Conservation (phyloP, 257 asterid species). For the Orobanche coerulescens region DNA sequence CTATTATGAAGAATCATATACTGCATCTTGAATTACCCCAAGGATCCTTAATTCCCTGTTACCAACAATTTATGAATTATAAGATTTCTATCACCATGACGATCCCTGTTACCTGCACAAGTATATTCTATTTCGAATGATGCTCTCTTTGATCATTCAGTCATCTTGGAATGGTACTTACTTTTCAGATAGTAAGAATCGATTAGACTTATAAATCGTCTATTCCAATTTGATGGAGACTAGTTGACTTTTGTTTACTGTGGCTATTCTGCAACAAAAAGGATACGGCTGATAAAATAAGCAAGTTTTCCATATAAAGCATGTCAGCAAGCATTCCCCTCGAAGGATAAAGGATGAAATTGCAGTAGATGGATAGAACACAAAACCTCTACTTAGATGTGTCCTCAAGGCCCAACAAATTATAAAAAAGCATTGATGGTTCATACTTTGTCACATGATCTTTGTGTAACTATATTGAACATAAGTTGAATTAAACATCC, state of each 20-base stretch:
- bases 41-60: too few species aligned
- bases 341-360: slow-evolving; percentile 1
- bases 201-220: background rate
- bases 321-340: background rate
- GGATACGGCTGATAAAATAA: background rate
- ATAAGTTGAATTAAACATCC: slow-evolving; percentile 21
- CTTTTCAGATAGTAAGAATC: background rate
- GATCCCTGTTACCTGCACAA: too few species aligned
- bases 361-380: background rate
- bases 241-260: slow-evolving; percentile 1
- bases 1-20: background rate
- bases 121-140: slow-evolving; percentile 7
- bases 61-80: too few species aligned
- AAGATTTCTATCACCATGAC: too few species aligned
- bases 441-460: background rate
- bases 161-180: slow-evolving; percentile 13
- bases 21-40: too few species aligned
- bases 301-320: background rate
- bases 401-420: slow-evolving; percentile 3
- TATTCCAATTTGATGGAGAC: slow-evolving; percentile 1
- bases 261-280: slow-evolving; percentile 11
- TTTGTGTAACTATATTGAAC: background rate
- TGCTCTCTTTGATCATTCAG: background rate
- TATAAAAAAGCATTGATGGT: background rate
- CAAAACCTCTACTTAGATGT: background rate